phyloP scores from a whole-genome alignment of 2,329 filamentous ascomycete species.

The Ceratocystis diversiconidia region DNA sequence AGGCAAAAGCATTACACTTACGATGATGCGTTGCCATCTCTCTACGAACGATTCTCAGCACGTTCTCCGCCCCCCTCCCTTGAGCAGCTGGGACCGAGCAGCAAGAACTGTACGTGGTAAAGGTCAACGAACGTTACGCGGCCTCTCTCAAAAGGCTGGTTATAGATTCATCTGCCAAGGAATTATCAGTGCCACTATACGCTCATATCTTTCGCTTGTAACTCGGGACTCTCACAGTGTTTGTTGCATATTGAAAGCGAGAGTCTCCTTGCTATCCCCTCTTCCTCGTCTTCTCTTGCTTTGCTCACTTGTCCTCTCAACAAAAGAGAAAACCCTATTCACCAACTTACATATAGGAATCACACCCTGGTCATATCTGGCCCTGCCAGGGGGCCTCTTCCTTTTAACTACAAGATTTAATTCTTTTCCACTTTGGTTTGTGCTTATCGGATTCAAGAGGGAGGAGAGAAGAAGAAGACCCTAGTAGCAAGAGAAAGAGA shows the following conservation, averaged over 20 bases:
- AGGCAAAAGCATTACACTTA: no score
- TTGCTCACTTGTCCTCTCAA: neutral
- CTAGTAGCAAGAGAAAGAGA: neutral
- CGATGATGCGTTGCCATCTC: no score
- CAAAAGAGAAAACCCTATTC: neutral
- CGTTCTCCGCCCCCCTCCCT: neutral
- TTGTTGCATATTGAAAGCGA: neutral
- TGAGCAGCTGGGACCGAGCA: neutral
- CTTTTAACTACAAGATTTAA: neutral
- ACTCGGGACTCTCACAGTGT: neutral
- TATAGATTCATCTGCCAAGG: neutral
- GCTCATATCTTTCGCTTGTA: neutral
- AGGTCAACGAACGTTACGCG: neutral
- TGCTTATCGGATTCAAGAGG: neutral
- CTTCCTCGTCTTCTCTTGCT: neutral
- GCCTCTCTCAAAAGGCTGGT: neutral
- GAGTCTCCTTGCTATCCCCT: neutral
- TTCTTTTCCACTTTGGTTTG: conserved; percentile 3
- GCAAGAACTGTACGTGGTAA: no score
- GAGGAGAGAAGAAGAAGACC: neutral
- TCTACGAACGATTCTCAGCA: neutral
- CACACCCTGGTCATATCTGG: neutral
- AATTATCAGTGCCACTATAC: neutral
- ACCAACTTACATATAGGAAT: neutral
- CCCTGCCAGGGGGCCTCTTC: neutral